phyloP scores from a whole-genome alignment of 1,284 basidiomycete genomes.

The Takashimella tepidaria region DNA sequence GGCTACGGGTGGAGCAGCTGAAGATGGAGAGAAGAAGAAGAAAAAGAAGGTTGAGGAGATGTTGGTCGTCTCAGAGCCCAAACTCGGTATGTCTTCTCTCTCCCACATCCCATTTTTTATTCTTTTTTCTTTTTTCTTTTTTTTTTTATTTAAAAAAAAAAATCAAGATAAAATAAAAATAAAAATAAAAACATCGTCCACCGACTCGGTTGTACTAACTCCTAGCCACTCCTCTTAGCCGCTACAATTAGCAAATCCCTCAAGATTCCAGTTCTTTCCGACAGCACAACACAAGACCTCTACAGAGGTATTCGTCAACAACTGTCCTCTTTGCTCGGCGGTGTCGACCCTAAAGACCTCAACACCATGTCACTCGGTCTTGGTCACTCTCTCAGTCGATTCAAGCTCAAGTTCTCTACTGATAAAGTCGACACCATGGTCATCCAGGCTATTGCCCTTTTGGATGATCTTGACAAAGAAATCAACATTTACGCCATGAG shows the following conservation, averaged over 20 bases:
- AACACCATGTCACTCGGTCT: conserved; percentile 97
- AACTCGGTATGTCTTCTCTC: conserved; percentile 63
- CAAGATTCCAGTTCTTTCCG: conserved; percentile 76
- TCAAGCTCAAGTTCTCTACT: conserved; percentile 98
- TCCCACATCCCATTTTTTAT: conserved; percentile 8
- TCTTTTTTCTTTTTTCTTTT: no score
- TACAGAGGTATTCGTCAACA: conserved; percentile 95
- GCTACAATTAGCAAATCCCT: conserved; percentile 89
- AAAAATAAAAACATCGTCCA: no score
- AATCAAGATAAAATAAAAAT: no score
- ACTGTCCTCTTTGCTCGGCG: conserved; percentile 77
- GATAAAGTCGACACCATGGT: conserved; percentile 99
- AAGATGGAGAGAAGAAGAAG: conserved; percentile 45
- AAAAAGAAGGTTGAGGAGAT: conserved; percentile 79
- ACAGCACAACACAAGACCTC: conserved; percentile 67
- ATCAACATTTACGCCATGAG: conserved; percentile 99
- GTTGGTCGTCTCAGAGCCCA: conserved; percentile 81
- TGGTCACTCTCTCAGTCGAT: conserved; percentile 91
- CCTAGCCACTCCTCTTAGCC: no score
- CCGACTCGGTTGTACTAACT: no score
- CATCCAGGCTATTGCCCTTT: conserved; percentile 94
- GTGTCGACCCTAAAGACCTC: conserved; percentile 88
- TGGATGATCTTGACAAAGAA: conserved; percentile 99
- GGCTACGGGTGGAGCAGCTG: conserved; percentile 59
- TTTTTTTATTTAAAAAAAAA: background rate